These are phyloP conservation scores for Geotrichum cucujoidarum DNA, from an alignment of 1,139 yeast species.

Conservation along the genomic window DNA sequence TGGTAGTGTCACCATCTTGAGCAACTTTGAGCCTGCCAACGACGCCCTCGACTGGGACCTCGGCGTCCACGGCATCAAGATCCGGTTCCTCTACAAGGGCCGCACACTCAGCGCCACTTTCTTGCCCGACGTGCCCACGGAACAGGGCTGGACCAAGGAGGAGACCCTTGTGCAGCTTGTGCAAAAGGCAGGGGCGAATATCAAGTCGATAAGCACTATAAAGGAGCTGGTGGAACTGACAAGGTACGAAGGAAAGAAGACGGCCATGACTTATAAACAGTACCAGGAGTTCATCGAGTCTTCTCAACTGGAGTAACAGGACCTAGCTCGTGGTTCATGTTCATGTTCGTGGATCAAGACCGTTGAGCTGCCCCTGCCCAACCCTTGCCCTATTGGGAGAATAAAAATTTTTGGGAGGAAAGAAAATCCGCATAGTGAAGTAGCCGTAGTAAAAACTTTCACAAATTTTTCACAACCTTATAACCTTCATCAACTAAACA, in stretches of 20 bases:
- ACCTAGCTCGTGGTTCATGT: too few species aligned
- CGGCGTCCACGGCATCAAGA: slow-evolving; percentile 76
- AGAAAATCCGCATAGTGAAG: too few species aligned
- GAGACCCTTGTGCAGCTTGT: slow-evolving; percentile 69
- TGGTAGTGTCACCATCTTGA: slow-evolving; percentile 59
- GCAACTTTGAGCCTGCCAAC: slow-evolving; percentile 50
- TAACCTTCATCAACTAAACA: neutral
- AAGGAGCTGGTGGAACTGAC: neutral
- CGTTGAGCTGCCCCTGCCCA: slow-evolving; percentile 3
- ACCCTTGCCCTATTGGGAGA: slow-evolving; percentile 10
- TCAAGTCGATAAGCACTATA: neutral
- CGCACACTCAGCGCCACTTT: slow-evolving; percentile 62
- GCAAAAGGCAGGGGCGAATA: slow-evolving; percentile 56
- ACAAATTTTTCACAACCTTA: neutral
- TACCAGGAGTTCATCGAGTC: slow-evolving; percentile 21
- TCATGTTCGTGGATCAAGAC: neutral
- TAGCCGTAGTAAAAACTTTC: slow-evolving; percentile 1
- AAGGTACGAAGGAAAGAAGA: slow-evolving; percentile 37
- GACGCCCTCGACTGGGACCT: slow-evolving; percentile 68
- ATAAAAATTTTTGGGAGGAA: neutral
- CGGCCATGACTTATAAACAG: slow-evolving; percentile 30
- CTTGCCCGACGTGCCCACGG: slow-evolving; percentile 85
- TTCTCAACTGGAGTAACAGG: too few species aligned
- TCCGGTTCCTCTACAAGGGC: slow-evolving; percentile 43
- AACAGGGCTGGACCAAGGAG: slow-evolving; percentile 74